Conservation (phyloP, 345 rosid genomes). For the Sonneratia alba region DNA sequence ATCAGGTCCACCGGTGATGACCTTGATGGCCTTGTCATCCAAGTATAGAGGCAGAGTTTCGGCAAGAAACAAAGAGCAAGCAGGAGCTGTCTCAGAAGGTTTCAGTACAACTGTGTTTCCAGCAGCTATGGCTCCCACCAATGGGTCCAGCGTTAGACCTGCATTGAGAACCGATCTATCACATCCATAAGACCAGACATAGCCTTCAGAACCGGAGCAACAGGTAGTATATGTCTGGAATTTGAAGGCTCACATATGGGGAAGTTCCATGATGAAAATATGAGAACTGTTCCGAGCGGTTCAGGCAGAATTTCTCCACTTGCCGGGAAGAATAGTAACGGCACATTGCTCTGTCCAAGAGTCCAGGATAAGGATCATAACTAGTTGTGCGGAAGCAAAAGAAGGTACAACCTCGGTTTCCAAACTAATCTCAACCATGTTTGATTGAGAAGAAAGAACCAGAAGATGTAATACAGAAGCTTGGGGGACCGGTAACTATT, state of each 20-base stretch:
- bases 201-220: not conserved
- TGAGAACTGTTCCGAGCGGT: conserved; percentile 75
- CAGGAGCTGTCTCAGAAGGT: conserved; percentile 65
- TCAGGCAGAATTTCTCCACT: conserved; percentile 53
- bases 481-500: not conserved
- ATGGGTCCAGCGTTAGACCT: conserved; percentile 71
- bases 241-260: conserved; percentile 53
- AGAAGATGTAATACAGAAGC: not conserved
- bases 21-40: conserved; percentile 59
- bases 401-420: not conserved
- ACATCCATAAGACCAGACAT: not conserved
- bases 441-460: not conserved
- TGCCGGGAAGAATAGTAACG: conserved; percentile 54
- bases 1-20: conserved; percentile 57
- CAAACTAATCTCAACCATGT: not conserved
- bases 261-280: conserved; percentile 75
- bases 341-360: conserved; percentile 32
- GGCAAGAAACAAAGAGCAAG: conserved; percentile 46
- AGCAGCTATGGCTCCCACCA: conserved; percentile 88
- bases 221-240: not conserved
- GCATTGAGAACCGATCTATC: conserved; percentile 14
- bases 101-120: conserved; percentile 72
- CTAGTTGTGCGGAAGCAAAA: not conserved
- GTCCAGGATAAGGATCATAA: not conserved
- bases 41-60: conserved; percentile 49